Base-by-base conservation (phyloP, 2,329 filamentous ascomycete species). In the Orbilia oligospora region DNA sequence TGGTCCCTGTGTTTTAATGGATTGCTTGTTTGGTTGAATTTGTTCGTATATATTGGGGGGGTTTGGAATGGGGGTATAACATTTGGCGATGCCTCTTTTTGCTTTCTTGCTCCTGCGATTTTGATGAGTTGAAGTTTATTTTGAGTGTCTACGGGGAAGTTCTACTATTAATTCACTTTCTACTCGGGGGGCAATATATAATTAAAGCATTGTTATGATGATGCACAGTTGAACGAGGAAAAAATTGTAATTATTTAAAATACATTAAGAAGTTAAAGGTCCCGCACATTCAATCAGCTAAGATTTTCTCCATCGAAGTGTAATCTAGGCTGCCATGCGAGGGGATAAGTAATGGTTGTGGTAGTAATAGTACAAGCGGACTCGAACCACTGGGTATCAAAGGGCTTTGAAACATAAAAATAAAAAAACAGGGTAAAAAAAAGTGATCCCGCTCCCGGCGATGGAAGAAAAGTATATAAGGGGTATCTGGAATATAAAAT, bases 321-420 rank as follows among this genome's bases (percentile, higher is more conserved):
- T 38, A 20, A 36, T 44, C n/a, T 36, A 27, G n/a, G 56, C 18
- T 4, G 36, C 16, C 10, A 44, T 61, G 20, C 36, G 9, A 44
- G 36, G n/a, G 27, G n/a, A 18, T 38, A 14, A 44, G 56, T 44
- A 41, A 61, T 2, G 20, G 36, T 61, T 4, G 36, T 38, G 14
- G 55, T 61, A 44, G 56, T 61, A 61, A 61, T 61, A 38, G 14
- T 27, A 61, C 24, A 61, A 12, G 44, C 44, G 12, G 36, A 61
- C 10, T 61, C 36, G 36, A 44, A 44, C 56, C 36, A 44, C 56
- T 14, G 68, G 68, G 68, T 71, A 71, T 71, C 68, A 71, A 71
- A 65, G 27, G 68, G 53, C 12, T 41, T n/a, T 36, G 30, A n/a
- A 44, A 61, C 33, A 33, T 38, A 49, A 44, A 71, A 63, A 71